phyloP scores from a whole-genome alignment of 257 asterid species.

The Craterostigma plantagineum region DNA sequence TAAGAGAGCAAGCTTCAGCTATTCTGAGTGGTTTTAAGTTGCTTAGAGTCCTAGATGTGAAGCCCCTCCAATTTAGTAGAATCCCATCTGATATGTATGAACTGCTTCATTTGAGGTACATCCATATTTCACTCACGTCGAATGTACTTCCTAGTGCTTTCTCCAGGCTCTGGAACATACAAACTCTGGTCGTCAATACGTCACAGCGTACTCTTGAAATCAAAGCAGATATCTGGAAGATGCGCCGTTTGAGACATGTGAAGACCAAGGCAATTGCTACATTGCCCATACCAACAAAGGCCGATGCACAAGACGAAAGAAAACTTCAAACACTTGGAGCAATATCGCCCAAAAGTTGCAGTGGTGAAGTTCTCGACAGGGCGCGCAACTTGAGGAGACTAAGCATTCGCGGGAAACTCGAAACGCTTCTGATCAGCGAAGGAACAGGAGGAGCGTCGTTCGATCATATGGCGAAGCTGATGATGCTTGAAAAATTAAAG shows the following conservation, averaged over 20 bases:
- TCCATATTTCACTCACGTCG: conserved; percentile 6
- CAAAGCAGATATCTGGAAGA: conserved; percentile 10
- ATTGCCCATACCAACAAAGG: not conserved
- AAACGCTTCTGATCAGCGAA: too few relatives aligned
- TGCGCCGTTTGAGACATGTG: conserved; percentile 17
- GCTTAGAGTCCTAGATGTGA: conserved; percentile 13
- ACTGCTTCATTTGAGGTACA: conserved; percentile 12
- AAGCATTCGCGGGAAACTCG: conserved; percentile 13
- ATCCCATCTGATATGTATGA: conserved; percentile 8
- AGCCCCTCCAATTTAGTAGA: conserved; percentile 9
- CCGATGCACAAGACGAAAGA: not conserved
- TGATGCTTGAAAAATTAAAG: too few relatives aligned
- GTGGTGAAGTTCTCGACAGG: conserved; percentile 5
- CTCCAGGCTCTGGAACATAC: conserved; percentile 10
- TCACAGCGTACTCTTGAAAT: conserved; percentile 1
- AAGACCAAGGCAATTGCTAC: conserved; percentile 15
- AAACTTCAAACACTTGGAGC: conserved; percentile 17
- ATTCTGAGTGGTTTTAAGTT: conserved; percentile 15
- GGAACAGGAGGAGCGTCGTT: too few relatives aligned
- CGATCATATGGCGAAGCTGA: too few relatives aligned
- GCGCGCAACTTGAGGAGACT: conserved; percentile 11
- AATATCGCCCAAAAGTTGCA: conserved; percentile 15
- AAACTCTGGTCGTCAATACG: conserved; percentile 6
- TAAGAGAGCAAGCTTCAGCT: conserved; percentile 7
- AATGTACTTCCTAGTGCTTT: conserved; percentile 5